Conservation (phyloP, 495 filamentous ascomycete species). For the Penicillium bovifimosum region DNA sequence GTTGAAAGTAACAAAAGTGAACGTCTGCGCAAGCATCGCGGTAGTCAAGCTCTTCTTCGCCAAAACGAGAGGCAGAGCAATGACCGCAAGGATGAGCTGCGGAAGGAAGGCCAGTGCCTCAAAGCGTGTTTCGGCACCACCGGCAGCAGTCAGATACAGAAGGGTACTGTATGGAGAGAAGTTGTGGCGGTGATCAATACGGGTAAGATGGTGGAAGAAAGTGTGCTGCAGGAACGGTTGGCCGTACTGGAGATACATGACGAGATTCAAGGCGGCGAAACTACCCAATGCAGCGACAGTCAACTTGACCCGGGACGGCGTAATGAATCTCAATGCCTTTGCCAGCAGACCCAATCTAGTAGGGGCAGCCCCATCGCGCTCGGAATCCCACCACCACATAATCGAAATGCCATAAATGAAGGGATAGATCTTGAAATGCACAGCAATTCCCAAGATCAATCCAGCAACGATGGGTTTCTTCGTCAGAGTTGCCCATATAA, state of each 20-base stretch:
- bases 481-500: slow-evolving; percentile 74
- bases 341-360: slow-evolving; percentile 6
- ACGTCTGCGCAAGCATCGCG: slow-evolving; percentile 97
- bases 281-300: slow-evolving; percentile 59
- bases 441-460: slow-evolving; percentile 69
- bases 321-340: slow-evolving; percentile 51
- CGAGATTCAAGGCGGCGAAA: slow-evolving; percentile 63
- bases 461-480: slow-evolving; percentile 60
- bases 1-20: slow-evolving; percentile 95
- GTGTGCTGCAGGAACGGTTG: slow-evolving; percentile 78
- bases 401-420: slow-evolving; percentile 89
- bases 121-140: slow-evolving; percentile 45
- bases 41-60: slow-evolving; percentile 77
- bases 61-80: slow-evolving; percentile 71
- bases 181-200: slow-evolving; percentile 95
- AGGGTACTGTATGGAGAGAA: slow-evolving; percentile 94
- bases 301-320: slow-evolving; percentile 54
- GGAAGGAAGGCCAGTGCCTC: slow-evolving; percentile 85
- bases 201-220: slow-evolving; percentile 85
- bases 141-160: slow-evolving; percentile 74
- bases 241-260: slow-evolving; percentile 74
- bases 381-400: slow-evolving; percentile 76
- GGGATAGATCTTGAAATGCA: slow-evolving; percentile 98
- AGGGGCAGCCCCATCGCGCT: slow-evolving; percentile 24
- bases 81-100: slow-evolving; percentile 70